Base-by-base conservation (phyloP, 1,284 basidiomycete genomes). In the Leccinum griseonigrum region DNA sequence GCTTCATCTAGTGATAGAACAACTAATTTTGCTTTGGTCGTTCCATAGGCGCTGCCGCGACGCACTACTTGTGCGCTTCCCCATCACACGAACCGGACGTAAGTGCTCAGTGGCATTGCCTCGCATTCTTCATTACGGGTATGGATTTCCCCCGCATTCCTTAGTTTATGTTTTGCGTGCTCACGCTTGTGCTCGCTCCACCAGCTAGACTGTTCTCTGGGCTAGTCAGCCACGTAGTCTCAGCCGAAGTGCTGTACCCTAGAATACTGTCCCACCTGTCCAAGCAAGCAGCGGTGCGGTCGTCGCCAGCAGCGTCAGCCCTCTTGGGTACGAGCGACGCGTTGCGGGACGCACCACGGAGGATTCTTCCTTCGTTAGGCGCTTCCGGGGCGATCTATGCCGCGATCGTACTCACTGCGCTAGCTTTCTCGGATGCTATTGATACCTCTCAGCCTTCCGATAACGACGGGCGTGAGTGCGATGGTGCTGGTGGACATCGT, bases 301-400 rank as follows among this genome's bases (percentile, higher is more conserved):
- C 82, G 38, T 85, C 81, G 0, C 83, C 82, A 73, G 78, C 82
- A 1, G 76, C 79, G 11, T 77, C 81, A 2, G 72, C 75, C n/a
- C 72, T 78, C 9, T 68, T 75, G 0, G 69, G 18, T 8, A 22
- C 46, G 13, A 50, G 77, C 2, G 69, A 73, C 38, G 70, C 67
- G 11, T 71, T 73, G 4, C 66, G 66, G 28, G 66, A 78, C 4
- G 78, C 74, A 5, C 71, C 79, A 32, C 67, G 76, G 62, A 76
- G 75, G 3, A 86, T 94, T n/a, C 69, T 85, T 2, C 89, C 89
- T 1, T 90, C 88, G 4, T 77, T 95, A 4, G 94, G 95, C 18
- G 88, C 92, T 0, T 93, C 91, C 1, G 95, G 95, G 1, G 94
- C 93, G 0, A 85, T 97, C 16, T 97, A 95, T 69, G 86, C 88